Evolutionary conservation across 169 alveolate species (phyloP).

Genomic region (Perkinsus olseni): DNA sequence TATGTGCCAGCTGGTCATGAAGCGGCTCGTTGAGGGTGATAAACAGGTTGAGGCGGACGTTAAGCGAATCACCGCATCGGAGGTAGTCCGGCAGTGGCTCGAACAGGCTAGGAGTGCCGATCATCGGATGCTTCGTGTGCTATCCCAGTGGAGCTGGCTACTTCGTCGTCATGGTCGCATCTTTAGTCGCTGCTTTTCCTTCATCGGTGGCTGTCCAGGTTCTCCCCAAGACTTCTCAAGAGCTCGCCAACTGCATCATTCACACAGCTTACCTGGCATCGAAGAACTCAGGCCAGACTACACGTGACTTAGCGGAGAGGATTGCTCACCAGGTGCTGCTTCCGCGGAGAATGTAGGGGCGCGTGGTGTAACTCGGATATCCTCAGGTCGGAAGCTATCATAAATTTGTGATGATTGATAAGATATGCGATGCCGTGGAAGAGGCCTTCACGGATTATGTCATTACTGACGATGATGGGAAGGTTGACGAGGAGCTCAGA

Average conservation of each 20-base stretch:
- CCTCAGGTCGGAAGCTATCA: slow-evolving; percentile 24
- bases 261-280: slow-evolving; percentile 45
- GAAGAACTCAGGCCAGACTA: slow-evolving; percentile 26
- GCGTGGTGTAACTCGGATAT: background rate
- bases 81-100: background rate
- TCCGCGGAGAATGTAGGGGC: too few species aligned
- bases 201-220: too few species aligned
- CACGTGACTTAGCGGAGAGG: background rate
- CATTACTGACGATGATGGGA: background rate
- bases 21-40: background rate
- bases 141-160: too few species aligned
- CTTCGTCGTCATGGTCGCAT: too few species aligned
- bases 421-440: slow-evolving; percentile 5
- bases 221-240: slow-evolving; percentile 48
- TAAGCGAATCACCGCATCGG: background rate
- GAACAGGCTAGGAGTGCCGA: background rate
- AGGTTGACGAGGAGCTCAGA: background rate
- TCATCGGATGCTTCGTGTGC: too few species aligned
- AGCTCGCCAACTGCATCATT: slow-evolving; percentile 46
- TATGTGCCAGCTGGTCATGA: slow-evolving; percentile 17
- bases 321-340: slow-evolving; percentile 11
- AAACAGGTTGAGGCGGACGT: background rate
- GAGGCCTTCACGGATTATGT: slow-evolving; percentile 2
- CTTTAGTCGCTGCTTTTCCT: too few species aligned
- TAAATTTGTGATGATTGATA: slow-evolving; percentile 15